Percentiles rank a stretch among this genome's conserved stretches.
phyloP scores from a whole-genome alignment of 75 land plant genomes.

The Ceratopteris richardii region DNA sequence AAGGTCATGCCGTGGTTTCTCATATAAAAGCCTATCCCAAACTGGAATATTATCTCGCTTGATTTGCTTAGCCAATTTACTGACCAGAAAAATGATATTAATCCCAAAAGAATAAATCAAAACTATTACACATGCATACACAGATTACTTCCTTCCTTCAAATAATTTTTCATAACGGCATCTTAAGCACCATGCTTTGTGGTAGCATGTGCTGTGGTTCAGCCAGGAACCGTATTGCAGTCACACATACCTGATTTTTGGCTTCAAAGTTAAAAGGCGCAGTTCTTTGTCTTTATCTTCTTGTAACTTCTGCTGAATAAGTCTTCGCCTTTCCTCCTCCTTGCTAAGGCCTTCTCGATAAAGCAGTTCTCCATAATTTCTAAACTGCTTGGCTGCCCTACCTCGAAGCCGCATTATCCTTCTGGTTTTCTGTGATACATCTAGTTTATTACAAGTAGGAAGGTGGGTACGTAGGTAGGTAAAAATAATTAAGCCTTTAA shows the following conservation, averaged over 20 bases:
- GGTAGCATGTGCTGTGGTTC: too few relatives aligned
- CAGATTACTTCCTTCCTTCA: too few relatives aligned
- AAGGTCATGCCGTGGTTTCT: conserved; percentile 8
- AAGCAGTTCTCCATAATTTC: conserved; percentile 33
- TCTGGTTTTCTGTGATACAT: conserved; percentile 30
- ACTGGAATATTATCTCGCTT: conserved; percentile 5
- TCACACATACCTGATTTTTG: conserved; percentile 22
- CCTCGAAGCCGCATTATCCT: conserved; percentile 29
- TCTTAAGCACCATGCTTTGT: too few relatives aligned
- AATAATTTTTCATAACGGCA: too few relatives aligned
- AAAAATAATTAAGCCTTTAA: too few relatives aligned
- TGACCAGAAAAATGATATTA: not conserved
- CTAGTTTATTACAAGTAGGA: not conserved
- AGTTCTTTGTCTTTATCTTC: conserved; percentile 31
- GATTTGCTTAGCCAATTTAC: conserved; percentile 8
- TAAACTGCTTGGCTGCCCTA: conserved; percentile 27
- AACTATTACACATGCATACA: not conserved
- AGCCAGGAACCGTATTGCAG: too few relatives aligned
- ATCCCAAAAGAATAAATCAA: not conserved
- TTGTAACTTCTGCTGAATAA: conserved; percentile 15
- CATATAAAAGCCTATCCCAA: conserved; percentile 9
- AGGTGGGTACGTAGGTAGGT: not conserved
- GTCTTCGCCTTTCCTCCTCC: conserved; percentile 11
- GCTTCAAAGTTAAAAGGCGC: conserved; percentile 19
- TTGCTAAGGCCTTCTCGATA: conserved; percentile 27